Base-by-base conservation (phyloP, 208 protist species). In the Trypanosoma boissoni region DNA sequence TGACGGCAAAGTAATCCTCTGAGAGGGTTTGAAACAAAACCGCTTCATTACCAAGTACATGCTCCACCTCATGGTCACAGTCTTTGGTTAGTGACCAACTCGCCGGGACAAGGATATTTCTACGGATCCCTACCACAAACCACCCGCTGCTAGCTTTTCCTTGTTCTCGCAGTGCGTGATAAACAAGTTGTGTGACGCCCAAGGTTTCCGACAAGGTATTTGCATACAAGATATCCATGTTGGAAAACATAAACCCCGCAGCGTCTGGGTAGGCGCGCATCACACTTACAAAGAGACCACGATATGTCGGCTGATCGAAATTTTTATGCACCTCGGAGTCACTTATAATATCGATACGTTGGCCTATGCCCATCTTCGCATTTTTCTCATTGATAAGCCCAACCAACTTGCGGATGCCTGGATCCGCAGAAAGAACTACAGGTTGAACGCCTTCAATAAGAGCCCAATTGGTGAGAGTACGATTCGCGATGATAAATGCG, bases 1-100 rank as follows among this genome's bases (percentile, higher is more conserved):
- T 64, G 50, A 76, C 42, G 5, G 63, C 62, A 64, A 76, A 76
- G 42, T 71, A 76, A 53, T 76, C 69, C 56, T 70, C 64, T 9
- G 64, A 59, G 10, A 64, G 18, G 23, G 43, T 31, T 37, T 70
- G 64, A 54, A 70, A 70, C 3, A 43, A 27, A 3, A 45, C 24
- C 28, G 55, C 64, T 29, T 26, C 7, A 29, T n/a, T 24, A 9
- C 32, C 10, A 39, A 61, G 44, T 3, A 14, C 3, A 5, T 27
- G 18, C 23, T 63, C 45, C n/a, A 64, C n/a, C 21, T 64, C 26
- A n/a, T 50, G 5, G 16, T 51, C 55, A 53, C 64, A 64, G 20
- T 43, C 26, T 4, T 2, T 41, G 20, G 28, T 26, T 1, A 68
- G n/a, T 2, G 50, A n/a, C 50, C 61, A 68, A 60, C 52, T 49